Base-by-base conservation (phyloP, 148 eudicot genomes). In the Vaccinium macrocarpon region DNA sequence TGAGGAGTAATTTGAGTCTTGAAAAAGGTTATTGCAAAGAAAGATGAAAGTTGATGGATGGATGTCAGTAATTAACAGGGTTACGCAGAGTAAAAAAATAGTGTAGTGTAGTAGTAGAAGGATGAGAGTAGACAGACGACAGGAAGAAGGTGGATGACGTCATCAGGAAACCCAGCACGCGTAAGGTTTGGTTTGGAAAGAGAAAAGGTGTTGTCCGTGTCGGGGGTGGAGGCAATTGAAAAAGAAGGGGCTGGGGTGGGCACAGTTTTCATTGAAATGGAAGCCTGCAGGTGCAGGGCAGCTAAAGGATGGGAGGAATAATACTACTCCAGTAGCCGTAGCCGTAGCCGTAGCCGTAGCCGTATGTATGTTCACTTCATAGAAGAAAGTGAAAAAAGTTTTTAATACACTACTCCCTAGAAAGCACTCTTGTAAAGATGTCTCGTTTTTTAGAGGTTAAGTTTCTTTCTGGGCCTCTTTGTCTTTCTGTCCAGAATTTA, bases 401-500 rank as follows among this genome's bases (percentile, higher is more conserved):
- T 35, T 35, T 35, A 42, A 4, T 42, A 42, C 6, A 42, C 32
- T 35, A 10, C 14, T 64, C 13, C 29, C 71, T 15, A 56, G 72
- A 75, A 16, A 32, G 64, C 84, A 51, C 12, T 82, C 78, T 71
- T 29, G 66, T 14, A 35, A 27, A 46, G n/a, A 72, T 82, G 79
- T 55, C 59, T 82, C 53, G 23, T 73, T 73, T 55, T 16, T 25
- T 14, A 23, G 11, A 68, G n/a, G 8, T 49, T 74, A 73, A 73
- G 48, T 32, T 6, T 32, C 84, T 82, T 6, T 32, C 84, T 82
- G 79, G 74, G 50, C 53, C 51, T 53, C 6, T 73, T 82, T 82
- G 84, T 73, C 84, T 82, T 57, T 73, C 64, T 82, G 84, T 82
- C 84, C 25, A 72, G 70, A 82, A 72, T 71, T 73, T 70, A 15